Conservation (phyloP, 2,329 filamentous ascomycete species). For the Phialophora chinensis region DNA sequence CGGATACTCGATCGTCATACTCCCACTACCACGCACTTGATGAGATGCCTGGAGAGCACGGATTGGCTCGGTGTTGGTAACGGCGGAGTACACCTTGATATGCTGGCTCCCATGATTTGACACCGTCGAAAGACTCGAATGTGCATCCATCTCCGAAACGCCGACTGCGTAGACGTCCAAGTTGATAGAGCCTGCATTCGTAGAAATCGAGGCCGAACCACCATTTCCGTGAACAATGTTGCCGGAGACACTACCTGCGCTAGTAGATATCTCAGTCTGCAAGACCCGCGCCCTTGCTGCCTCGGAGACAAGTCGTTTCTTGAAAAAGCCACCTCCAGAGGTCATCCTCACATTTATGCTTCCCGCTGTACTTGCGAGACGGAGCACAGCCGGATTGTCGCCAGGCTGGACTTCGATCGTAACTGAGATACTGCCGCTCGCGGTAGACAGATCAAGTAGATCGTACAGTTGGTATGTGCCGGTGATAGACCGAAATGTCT, state of each 20-base stretch:
- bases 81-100: conserved; percentile 21
- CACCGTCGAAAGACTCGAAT: conserved; percentile 26
- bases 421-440: conserved; percentile 42
- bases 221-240: conserved; percentile 56
- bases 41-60: conserved; percentile 37
- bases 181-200: conserved; percentile 55
- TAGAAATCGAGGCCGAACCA: conserved; percentile 52
- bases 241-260: conserved; percentile 44
- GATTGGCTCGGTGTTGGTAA: conserved; percentile 27
- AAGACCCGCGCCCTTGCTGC: conserved; percentile 20
- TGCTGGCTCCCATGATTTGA: conserved; percentile 28
- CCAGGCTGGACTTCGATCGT: conserved; percentile 44
- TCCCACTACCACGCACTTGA: conserved; percentile 36
- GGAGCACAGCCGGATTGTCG: conserved; percentile 42
- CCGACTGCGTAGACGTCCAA: conserved; percentile 51
- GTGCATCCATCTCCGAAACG: conserved; percentile 28
- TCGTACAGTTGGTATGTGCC: conserved; percentile 45
- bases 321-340: conserved; percentile 34
- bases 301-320: conserved; percentile 17
- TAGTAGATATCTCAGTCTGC: conserved; percentile 42
- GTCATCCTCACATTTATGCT: conserved; percentile 40
- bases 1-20: conserved; percentile 42
- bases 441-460: conserved; percentile 43
- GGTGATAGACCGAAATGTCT: conserved; percentile 38
- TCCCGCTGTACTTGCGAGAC: conserved; percentile 41